Evolutionary conservation across 768 basidiomycete species (phyloP), one percentile per base, ranked within the genome.

Genomic region (Lentinula aciculospora): DNA sequence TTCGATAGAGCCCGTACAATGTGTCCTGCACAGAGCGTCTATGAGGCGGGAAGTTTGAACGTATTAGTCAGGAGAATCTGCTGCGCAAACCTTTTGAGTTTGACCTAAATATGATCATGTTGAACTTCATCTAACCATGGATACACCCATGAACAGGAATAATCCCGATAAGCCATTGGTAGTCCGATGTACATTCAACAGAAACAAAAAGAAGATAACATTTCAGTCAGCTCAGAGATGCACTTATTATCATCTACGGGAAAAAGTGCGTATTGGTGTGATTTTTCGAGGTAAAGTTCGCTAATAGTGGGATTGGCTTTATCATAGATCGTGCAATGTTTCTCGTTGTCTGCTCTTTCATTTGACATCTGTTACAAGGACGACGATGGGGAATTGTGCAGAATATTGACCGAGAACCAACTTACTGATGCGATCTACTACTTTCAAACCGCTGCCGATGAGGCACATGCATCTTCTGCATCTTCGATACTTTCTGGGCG

Each of bases 401-500:
- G 77, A 60, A 89, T 94, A 61, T 71, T 75, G 0, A 82, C 79
- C 19, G 92, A 96, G 57, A 68, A 71, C 4, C 90, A 95, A 65
- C 78, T 97, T 21, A 81, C 85, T 1, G 94, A 96, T 63, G 94
- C 94, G 1, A 89, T 98, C 58, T 77, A 82, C 32, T 98, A 93
- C 70, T 95, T 94, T 68, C 81, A 86, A 57, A 85, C 83, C 0
- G 88, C 88, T 15, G 72, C 68, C 10, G 94, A 93, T 61, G 89
- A 92, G 62, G 79, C 79, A 13, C 84, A 88, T 29, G 61, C 79
- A 31, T 86, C 88, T 9, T 90, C 89, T 23, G 82, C 84, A 3
- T 81, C 86, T 0, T 94, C 92, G 45, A 84, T 87, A 53, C 71
- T 88, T 29, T 89, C 88, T 64, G 85, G 84, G 27, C 76, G 82